Evolutionary conservation across 2,329 filamentous ascomycete genomes (phyloP).

Genomic region (Trichoderma harzianum): DNA sequence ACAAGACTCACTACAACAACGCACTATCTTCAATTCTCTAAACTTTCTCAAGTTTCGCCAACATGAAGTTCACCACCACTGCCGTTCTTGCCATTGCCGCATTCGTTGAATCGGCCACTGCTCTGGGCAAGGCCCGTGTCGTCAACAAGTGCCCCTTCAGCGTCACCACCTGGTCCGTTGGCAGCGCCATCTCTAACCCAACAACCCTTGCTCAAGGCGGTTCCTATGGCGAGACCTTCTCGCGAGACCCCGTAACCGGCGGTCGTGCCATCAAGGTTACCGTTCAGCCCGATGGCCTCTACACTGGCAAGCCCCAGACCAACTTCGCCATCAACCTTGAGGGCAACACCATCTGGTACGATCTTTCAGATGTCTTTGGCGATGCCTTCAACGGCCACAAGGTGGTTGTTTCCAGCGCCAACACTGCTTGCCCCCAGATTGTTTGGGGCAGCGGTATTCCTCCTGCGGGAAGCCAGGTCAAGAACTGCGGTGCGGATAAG

Average conservation of each 20-base stretch:
- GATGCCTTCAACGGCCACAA: conserved; percentile 35
- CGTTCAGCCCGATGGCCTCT: conserved; percentile 34
- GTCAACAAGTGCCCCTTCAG: conserved; percentile 35
- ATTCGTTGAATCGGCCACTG: conserved; percentile 20
- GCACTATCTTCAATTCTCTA: not conserved
- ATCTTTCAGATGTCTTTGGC: conserved; percentile 41
- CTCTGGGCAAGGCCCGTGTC: conserved; percentile 35
- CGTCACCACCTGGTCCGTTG: conserved; percentile 41
- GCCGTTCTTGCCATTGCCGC: conserved; percentile 17
- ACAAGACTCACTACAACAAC: not conserved
- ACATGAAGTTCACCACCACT: conserved; percentile 22
- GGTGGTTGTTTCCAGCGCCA: conserved; percentile 30
- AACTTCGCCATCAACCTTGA: conserved; percentile 40
- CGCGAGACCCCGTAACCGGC: conserved; percentile 35
- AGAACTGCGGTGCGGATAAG: conserved; percentile 32
- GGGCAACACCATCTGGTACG: conserved; percentile 36
- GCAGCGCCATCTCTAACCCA: conserved; percentile 27
- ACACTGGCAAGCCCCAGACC: conserved; percentile 39
- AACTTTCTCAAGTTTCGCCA: not conserved
- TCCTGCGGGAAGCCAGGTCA: conserved; percentile 38
- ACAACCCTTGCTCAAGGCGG: conserved; percentile 29
- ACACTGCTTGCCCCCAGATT: conserved; percentile 34
- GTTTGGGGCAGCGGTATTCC: conserved; percentile 35
- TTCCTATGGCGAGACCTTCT: conserved; percentile 34
- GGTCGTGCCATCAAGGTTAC: conserved; percentile 41